Evolutionary conservation across 2,329 filamentous ascomycete species (phyloP).

Genomic region (Emergomyces orientalis): DNA sequence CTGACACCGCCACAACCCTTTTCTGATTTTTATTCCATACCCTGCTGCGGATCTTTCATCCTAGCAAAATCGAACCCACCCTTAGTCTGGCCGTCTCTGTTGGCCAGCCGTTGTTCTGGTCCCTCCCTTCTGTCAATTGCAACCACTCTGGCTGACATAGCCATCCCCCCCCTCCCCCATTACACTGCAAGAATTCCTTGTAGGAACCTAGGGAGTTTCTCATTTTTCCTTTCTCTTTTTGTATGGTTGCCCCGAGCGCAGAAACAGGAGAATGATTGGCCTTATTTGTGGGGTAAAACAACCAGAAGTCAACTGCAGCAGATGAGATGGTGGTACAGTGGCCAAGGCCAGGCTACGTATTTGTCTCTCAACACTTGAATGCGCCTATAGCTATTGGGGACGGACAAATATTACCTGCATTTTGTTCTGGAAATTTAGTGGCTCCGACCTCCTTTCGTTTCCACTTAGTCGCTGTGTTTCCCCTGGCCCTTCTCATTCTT

Average conservation of each 20-base stretch:
- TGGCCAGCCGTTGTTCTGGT: background rate
- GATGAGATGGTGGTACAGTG: background rate
- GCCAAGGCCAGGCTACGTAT: background rate
- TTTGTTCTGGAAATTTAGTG: background rate
- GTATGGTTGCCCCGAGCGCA: background rate
- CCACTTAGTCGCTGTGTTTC: background rate
- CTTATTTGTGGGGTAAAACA: background rate
- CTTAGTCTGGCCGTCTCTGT: background rate
- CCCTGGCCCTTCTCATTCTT: background rate
- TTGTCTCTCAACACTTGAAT: background rate
- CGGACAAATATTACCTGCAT: background rate
- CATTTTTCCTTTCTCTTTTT: background rate
- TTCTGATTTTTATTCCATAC: background rate
- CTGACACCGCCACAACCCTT: background rate
- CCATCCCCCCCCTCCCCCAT: too few relatives aligned
- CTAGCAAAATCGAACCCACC: background rate
- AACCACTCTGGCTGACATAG: background rate
- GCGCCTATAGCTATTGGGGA: background rate
- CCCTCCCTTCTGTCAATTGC: background rate
- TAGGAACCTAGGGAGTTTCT: background rate
- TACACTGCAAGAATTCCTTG: background rate
- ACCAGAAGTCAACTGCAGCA: background rate
- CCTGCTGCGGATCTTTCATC: background rate
- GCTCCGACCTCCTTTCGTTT: background rate
- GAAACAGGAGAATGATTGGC: background rate